Percentiles rank a stretch among this genome's conserved stretches.
Conservation (phyloP, 1,139 yeast genomes). For the Tardiomyces blankii region DNA sequence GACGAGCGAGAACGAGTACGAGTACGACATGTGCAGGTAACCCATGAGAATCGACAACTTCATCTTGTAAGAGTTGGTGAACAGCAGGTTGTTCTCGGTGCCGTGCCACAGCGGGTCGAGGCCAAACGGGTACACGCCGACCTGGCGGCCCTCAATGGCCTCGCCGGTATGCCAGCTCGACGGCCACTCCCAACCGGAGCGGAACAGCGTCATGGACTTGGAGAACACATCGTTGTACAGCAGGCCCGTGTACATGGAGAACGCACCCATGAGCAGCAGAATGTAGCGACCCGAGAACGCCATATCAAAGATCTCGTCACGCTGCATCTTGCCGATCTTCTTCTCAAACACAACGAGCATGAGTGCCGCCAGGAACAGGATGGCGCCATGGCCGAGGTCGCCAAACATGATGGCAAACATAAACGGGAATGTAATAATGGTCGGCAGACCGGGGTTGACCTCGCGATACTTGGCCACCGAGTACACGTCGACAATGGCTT, state of each 20-base stretch:
- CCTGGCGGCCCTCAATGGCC: constrained; percentile 47
- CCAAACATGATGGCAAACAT: constrained; percentile 99
- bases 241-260: constrained; percentile 90
- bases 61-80: constrained; percentile 94
- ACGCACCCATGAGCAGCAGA: constrained; percentile 77
- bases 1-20: constrained; percentile 73
- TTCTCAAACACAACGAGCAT: constrained; percentile 61
- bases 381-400: constrained; percentile 91
- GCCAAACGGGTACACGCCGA: constrained; percentile 74
- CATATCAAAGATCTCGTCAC: constrained; percentile 96
- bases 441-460: constrained; percentile 91
- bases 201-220: constrained; percentile 74
- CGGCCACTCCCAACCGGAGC: constrained; percentile 93
- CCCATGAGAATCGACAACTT: constrained; percentile 93
- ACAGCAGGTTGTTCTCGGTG: constrained; percentile 78
- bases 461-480: constrained; percentile 93
- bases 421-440: constrained; percentile 92
- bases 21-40: constrained; percentile 86
- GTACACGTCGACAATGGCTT: constrained; percentile 86
- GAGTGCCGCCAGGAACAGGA: constrained; percentile 63
- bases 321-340: constrained; percentile 48
- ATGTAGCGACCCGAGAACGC: constrained; percentile 89
- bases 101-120: constrained; percentile 97
- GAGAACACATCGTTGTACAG: constrained; percentile 91
- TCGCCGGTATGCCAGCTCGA: constrained; percentile 54